phyloP scores from a whole-genome alignment of 2,329 filamentous ascomycete genomes.

The Fusarium hainanense region DNA sequence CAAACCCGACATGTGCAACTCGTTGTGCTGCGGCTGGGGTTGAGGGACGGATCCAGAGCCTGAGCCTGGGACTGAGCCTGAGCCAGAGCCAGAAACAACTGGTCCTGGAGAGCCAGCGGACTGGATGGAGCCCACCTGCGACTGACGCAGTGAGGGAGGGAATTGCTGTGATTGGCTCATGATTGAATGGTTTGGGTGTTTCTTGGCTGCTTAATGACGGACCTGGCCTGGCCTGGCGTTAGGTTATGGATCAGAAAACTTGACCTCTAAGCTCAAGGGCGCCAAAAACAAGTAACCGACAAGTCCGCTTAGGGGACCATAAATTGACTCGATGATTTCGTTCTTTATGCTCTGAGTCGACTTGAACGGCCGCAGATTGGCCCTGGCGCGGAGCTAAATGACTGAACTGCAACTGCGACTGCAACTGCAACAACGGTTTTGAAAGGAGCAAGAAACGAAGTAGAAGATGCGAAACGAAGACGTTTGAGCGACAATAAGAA shows the following conservation, averaged over 20 bases:
- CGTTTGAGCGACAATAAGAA: slow-evolving; percentile 14
- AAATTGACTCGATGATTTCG: not conserved
- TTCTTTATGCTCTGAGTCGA: not conserved
- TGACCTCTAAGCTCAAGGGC: not conserved
- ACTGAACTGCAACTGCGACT: slow-evolving; percentile 8
- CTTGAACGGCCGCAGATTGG: slow-evolving; percentile 21
- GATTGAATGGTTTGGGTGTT: slow-evolving; percentile 26
- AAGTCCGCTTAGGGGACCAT: not conserved
- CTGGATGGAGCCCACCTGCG: slow-evolving; percentile 41
- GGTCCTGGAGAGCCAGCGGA: slow-evolving; percentile 25
- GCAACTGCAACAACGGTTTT: slow-evolving; percentile 11
- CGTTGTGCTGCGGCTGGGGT: slow-evolving; percentile 56
- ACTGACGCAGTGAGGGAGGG: slow-evolving; percentile 47
- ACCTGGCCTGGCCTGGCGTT: slow-evolving; percentile 17
- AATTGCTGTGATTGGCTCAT: slow-evolving; percentile 58
- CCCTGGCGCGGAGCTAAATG: slow-evolving; percentile 20
- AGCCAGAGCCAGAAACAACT: slow-evolving; percentile 10
- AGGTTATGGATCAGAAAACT: not conserved
- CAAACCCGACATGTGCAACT: slow-evolving; percentile 66
- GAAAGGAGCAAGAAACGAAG: not conserved
- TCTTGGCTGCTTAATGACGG: slow-evolving; percentile 26
- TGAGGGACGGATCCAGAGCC: slow-evolving; percentile 39
- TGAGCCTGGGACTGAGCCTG: slow-evolving; percentile 15
- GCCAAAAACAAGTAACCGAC: not conserved
- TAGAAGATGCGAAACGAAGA: not conserved